Percentiles rank a stretch among this genome's conserved stretches.
Evolutionary conservation across 768 basidiomycete species (phyloP).

Genomic region (Phlegmacium glaucopus): DNA sequence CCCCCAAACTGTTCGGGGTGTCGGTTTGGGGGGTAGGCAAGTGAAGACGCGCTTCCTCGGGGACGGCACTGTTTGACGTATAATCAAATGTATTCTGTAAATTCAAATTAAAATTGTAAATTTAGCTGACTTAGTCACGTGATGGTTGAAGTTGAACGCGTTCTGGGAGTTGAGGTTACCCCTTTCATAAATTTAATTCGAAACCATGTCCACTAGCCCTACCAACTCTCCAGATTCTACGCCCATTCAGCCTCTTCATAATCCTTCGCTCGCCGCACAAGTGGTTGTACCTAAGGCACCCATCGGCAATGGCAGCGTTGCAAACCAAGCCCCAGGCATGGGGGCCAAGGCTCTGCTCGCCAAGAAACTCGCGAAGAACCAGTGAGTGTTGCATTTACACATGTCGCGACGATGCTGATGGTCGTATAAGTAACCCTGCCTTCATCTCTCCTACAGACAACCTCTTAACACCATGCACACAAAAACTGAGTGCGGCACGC

Average conservation of each 20-base stretch:
- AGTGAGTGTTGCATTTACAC: conserved; percentile 49
- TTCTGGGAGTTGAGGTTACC: conserved; percentile 11
- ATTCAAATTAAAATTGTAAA: not conserved
- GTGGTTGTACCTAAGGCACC: conserved; percentile 79
- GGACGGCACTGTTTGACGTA: conserved; percentile 58
- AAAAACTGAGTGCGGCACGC: conserved; percentile 87
- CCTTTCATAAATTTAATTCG: conserved; percentile 9
- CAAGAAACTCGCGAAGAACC: conserved; percentile 88
- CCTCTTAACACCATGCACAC: conserved; percentile 89
- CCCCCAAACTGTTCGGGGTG: conserved; percentile 61
- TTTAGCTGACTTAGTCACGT: conserved; percentile 14
- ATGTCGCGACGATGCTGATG: not conserved
- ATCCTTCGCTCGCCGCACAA: conserved; percentile 76
- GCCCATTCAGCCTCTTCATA: conserved; percentile 81
- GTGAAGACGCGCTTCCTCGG: conserved; percentile 71
- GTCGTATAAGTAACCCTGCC: conserved; percentile 66
- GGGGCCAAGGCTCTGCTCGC: conserved; percentile 90
- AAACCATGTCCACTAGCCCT: conserved; percentile 57
- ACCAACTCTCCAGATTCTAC: conserved; percentile 60
- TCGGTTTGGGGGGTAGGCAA: conserved; percentile 63
- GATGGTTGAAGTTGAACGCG: conserved; percentile 15
- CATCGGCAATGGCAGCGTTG: conserved; percentile 69
- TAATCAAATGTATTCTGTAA: no score
- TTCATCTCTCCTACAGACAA: conserved; percentile 94
- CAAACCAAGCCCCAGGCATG: conserved; percentile 62